Conservation (phyloP, 2,329 filamentous ascomycete species). For the Scorias spongiosa region DNA sequence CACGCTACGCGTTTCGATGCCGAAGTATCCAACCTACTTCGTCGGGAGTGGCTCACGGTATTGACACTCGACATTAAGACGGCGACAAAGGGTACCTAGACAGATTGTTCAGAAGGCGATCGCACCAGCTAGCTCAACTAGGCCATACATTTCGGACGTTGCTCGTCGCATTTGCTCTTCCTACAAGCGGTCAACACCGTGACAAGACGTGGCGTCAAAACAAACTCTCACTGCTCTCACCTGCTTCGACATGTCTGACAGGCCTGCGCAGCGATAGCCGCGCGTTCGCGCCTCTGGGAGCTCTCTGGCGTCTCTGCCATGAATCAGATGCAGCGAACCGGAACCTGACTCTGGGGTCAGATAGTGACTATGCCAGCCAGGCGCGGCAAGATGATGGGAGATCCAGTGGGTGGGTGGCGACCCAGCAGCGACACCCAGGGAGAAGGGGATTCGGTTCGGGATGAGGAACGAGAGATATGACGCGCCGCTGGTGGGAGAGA, state of each 20-base stretch:
- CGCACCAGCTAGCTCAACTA: too few relatives aligned
- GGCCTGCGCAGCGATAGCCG: constrained; percentile 38
- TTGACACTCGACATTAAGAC: constrained; percentile 42
- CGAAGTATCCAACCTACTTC: constrained; percentile 37
- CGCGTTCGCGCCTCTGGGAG: constrained; percentile 28
- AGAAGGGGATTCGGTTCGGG: neutral
- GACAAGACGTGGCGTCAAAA: neutral
- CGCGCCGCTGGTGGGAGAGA: too few relatives aligned
- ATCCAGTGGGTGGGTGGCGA: too few relatives aligned
- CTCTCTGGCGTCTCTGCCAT: constrained; percentile 3
- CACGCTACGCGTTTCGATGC: constrained; percentile 1
- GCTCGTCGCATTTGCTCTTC: constrained; percentile 51
- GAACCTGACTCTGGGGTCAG: too few relatives aligned
- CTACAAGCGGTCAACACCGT: constrained; percentile 21
- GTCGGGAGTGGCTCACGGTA: constrained; percentile 47
- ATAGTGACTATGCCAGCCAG: too few relatives aligned
- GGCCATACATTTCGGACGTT: constrained; percentile 39
- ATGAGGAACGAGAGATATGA: too few relatives aligned
- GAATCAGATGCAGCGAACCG: neutral
- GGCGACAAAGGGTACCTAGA: constrained; percentile 36
- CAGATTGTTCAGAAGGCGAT: neutral
- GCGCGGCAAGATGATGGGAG: neutral
- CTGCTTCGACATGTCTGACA: constrained; percentile 42
- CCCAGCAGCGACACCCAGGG: too few relatives aligned
- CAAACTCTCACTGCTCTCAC: constrained; percentile 5